Evolutionary conservation across 495 filamentous ascomycete species (phyloP).

Genomic region (Podospora australis): DNA sequence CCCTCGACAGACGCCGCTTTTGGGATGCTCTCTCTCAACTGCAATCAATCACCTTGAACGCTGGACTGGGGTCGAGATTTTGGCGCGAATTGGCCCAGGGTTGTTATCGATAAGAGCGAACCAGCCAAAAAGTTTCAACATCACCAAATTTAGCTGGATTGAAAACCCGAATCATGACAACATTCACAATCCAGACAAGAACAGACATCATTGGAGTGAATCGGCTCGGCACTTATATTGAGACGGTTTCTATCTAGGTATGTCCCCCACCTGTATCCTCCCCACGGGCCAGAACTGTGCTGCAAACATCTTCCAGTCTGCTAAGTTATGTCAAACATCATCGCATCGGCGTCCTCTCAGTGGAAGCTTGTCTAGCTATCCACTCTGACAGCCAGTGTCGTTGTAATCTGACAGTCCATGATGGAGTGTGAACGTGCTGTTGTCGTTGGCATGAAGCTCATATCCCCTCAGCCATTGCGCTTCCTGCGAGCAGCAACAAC

Average conservation of each 20-base stretch:
- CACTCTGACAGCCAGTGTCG: too few species aligned
- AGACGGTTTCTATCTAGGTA: neutral
- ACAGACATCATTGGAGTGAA: neutral
- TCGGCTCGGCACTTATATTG: conserved; percentile 6
- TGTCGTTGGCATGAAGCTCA: too few species aligned
- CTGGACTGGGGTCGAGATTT: conserved; percentile 25
- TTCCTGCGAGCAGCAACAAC: conserved; percentile 23
- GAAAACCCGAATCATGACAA: too few species aligned
- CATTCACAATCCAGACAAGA: neutral
- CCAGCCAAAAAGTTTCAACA: neutral
- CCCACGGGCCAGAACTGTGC: neutral
- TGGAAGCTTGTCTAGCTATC: neutral
- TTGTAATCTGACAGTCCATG: too few species aligned
- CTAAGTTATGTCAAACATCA: neutral
- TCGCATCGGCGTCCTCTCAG: neutral
- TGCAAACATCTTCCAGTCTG: neutral
- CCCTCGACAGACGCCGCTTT: conserved; percentile 12
- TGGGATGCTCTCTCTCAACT: conserved; percentile 17
- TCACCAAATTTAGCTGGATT: too few species aligned
- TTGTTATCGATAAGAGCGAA: conserved; percentile 32
- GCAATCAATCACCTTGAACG: conserved; percentile 4
- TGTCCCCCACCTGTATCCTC: neutral
- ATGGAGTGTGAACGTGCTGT: too few species aligned
- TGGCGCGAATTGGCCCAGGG: conserved; percentile 14
- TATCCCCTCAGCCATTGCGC: too few species aligned